A percentile compares a stretch with the other conserved stretches of the same genome.
Conservation (phyloP, 371 early-diverging fungal genomes). For the Mortierella sp. region DNA sequence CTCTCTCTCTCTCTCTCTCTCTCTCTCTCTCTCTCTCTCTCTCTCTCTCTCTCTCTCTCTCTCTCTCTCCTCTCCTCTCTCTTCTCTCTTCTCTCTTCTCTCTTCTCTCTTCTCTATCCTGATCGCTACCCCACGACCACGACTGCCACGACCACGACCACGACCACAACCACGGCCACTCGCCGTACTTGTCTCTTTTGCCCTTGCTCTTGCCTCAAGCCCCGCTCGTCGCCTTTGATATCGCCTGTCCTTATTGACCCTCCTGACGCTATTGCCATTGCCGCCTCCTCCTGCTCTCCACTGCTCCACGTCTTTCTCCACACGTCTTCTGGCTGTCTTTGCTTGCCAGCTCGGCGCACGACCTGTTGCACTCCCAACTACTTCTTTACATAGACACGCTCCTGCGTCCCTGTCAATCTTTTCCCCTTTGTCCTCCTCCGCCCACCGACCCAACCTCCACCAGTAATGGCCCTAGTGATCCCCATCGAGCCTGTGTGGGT, state of each 20-base stretch:
- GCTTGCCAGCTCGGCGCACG: not conserved
- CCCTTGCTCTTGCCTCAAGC: not conserved
- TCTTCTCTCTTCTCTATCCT: not conserved
- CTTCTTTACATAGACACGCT: not conserved
- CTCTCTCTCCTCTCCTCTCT: not conserved
- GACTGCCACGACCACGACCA: too few species aligned
- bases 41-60: not conserved
- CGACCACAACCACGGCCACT: too few species aligned
- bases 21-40: not conserved
- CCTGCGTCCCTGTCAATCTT: not conserved
- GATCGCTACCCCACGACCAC: too few species aligned
- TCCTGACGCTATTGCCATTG: not conserved
- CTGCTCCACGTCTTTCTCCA: not conserved
- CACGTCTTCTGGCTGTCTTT: not conserved
- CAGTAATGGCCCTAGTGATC: constrained; percentile 31
- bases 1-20: constrained; percentile 2
- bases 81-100: not conserved
- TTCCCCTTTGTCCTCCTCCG: not conserved
- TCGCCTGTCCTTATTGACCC: not conserved
- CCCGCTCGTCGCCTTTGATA: not conserved
- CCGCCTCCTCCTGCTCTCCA: not conserved
- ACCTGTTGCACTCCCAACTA: not conserved
- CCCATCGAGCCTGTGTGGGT: constrained; percentile 65
- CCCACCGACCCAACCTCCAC: constrained; percentile 5
- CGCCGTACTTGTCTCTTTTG: not conserved